Evolutionary conservation across 1,139 yeast genomes (phyloP), one percentile per base, ranked within the genome.

Genomic region (Blastobotrys niveus): DNA sequence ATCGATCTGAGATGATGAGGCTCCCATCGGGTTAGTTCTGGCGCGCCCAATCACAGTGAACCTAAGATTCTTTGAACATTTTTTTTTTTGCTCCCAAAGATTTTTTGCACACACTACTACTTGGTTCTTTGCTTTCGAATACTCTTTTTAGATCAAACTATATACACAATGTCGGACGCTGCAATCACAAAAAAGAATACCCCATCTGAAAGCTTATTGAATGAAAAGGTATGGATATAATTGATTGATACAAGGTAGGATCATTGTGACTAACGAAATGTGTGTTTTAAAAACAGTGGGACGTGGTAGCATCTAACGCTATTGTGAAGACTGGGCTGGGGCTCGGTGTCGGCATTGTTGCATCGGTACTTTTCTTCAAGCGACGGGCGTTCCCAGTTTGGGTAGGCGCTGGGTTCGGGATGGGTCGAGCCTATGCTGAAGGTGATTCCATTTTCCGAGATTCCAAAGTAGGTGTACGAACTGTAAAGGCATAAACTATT

Each of bases 371-470:
- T 51, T 68, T 91, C 46, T 91, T 91, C 74, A 85, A 76, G 66
- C 86, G 97, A 74, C 82, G 97, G 70, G 76, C 95, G 5, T 91
- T 87, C 79, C 97, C 97, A 45, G 96, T 89, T 38, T 89, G 96
- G 95, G 68, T 89, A 50, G 97, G 97, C 54, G 70, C 87, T 55
- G 98, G 97, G 34, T 89, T 91, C 59, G 98, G 98, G 53, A 76
- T 89, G 52, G 98, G 98, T 55, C 83, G 96, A 72, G 96, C 96
- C 44, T 91, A 88, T 68, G 80, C 97, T 52, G 98, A 91, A 72
- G 98, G 97, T 51, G 97, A 91, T 63, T 94, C 96, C 52, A 84
- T 89, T 48, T 89, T 91, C 76, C 82, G 97, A 46, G 61, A 63
- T 46, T 56, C 62, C 44, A 54, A 55, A 40, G 64, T 64, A 34